Evolutionary conservation across 441 rosid species (phyloP).

Genomic region (Macaranga tanarius): DNA sequence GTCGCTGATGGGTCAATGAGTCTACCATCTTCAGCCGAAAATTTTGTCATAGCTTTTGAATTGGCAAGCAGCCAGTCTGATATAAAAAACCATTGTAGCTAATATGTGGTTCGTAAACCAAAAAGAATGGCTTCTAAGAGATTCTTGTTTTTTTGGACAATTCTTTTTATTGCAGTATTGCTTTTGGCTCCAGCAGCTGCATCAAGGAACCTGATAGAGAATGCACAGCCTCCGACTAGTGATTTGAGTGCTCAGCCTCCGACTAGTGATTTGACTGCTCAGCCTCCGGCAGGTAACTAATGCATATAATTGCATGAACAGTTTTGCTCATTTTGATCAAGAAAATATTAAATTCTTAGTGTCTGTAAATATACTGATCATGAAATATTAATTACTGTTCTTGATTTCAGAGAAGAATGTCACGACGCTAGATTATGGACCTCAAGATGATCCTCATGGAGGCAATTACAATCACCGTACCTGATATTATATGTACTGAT

Average conservation of each 20-base stretch:
- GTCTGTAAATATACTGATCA: no score
- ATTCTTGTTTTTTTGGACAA: background rate
- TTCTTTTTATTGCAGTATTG: background rate
- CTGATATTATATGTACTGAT: background rate
- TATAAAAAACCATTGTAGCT: background rate
- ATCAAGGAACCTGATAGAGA: background rate
- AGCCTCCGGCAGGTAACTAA: no score
- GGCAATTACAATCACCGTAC: slow-evolving; percentile 1
- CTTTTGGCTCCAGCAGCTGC: background rate
- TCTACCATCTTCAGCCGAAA: slow-evolving; percentile 1
- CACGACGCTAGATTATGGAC: no score
- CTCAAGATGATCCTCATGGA: slow-evolving; percentile 14
- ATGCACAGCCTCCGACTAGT: background rate
- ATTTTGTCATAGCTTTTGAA: background rate
- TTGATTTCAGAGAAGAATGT: no score
- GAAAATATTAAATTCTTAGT: no score
- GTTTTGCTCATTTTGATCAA: no score
- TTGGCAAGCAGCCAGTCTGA: background rate
- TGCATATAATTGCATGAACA: no score
- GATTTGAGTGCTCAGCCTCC: background rate
- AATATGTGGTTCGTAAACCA: background rate
- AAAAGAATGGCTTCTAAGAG: background rate
- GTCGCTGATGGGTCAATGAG: background rate
- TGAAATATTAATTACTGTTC: no score
- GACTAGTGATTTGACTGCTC: background rate